Evolutionary conservation across 306 rosid species (phyloP).

Genomic region (Quillaja saponaria): DNA sequence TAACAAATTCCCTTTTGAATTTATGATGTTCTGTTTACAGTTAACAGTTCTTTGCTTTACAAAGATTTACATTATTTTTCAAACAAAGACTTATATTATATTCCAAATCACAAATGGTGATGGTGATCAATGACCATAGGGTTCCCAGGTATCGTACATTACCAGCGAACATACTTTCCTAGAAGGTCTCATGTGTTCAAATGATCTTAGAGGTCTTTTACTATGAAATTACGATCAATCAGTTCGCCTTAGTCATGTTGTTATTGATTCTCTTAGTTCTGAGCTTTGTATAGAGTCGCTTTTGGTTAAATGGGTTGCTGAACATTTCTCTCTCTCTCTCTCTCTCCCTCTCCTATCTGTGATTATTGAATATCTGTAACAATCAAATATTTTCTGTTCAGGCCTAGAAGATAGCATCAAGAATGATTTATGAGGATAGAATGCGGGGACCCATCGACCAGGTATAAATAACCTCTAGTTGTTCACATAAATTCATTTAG

Average conservation of each 20-base stretch:
- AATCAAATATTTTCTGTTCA: conserved; percentile 33
- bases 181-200: conserved; percentile 12
- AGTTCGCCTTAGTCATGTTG: too few relatives aligned
- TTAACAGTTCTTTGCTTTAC: neutral
- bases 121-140: neutral
- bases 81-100: too few relatives aligned
- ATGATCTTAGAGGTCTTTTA: conserved; percentile 10
- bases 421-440: conserved; percentile 93
- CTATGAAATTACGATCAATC: neutral
- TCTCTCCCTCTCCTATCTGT: too few relatives aligned
- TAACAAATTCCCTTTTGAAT: conserved; percentile 9
- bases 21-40: conserved; percentile 8
- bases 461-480: too few relatives aligned
- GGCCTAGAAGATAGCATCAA: conserved; percentile 99
- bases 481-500: too few relatives aligned
- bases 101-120: conserved; percentile 26
- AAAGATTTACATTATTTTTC: too few relatives aligned
- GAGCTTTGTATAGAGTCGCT: too few relatives aligned
- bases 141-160: conserved; percentile 1
- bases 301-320: too few relatives aligned
- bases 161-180: neutral
- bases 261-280: too few relatives aligned
- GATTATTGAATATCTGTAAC: conserved; percentile 3
- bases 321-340: too few relatives aligned
- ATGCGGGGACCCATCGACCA: conserved; percentile 99